Evolutionary conservation across 2,329 filamentous ascomycete genomes (phyloP).

Genomic region (Whalleya microplaca): DNA sequence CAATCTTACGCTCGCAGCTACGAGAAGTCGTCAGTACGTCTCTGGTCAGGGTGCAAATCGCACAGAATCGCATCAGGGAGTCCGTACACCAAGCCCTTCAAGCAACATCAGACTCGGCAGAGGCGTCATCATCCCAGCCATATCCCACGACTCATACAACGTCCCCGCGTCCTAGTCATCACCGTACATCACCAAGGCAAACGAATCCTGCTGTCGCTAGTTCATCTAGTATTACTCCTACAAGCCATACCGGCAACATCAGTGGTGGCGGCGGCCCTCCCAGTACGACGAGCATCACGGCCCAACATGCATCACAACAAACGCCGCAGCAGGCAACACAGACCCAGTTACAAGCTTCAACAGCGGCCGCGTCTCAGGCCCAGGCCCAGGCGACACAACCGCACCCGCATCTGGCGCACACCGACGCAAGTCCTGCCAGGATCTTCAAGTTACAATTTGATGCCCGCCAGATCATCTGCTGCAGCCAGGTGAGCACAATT

Average conservation of each 20-base stretch:
- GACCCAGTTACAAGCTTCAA: conserved; percentile 38
- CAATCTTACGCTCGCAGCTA: conserved; percentile 52
- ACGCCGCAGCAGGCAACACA: conserved; percentile 19
- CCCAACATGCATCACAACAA: conserved; percentile 19
- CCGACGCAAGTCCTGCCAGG: conserved; percentile 57
- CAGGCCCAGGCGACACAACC: conserved; percentile 32
- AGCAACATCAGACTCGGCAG: conserved; percentile 14
- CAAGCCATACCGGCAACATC: conserved; percentile 4
- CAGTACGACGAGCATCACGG: conserved; percentile 7
- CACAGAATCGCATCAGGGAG: conserved; percentile 41
- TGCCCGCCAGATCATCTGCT: conserved; percentile 89
- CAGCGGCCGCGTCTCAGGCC: conserved; percentile 13
- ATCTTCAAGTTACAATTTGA: conserved; percentile 99
- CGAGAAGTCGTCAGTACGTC: conserved; percentile 53
- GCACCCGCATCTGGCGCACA: conserved; percentile 50
- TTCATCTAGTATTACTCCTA: conserved; percentile 4
- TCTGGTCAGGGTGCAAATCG: conserved; percentile 49
- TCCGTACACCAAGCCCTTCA: conserved; percentile 31
- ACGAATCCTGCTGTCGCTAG: conserved; percentile 2
- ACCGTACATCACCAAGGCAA: conserved; percentile 9
- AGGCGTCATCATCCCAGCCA: conserved; percentile 20
- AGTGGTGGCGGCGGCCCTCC: conserved; percentile 29
- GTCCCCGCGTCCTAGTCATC: not conserved
- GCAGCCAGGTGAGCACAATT: conserved; percentile 87
- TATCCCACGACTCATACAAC: conserved; percentile 5